Conservation (phyloP, 768 basidiomycete species). For the Nevesoporus exiguus region DNA sequence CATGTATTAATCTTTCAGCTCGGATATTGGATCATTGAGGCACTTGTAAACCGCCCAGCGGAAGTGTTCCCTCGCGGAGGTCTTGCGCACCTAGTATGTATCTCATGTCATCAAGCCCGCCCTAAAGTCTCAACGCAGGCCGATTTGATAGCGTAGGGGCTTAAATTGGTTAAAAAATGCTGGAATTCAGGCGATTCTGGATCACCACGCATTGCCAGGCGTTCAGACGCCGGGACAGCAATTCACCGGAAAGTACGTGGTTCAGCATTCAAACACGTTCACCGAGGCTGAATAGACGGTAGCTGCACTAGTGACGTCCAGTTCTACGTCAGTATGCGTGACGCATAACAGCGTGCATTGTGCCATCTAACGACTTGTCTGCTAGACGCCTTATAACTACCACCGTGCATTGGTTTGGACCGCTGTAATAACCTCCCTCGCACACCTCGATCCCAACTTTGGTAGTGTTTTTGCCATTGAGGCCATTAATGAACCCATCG, state of each 20-base stretch:
- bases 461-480: constrained; percentile 64
- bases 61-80: constrained; percentile 74
- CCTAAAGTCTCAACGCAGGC: neutral
- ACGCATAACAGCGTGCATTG: neutral
- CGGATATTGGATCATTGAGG: constrained; percentile 81
- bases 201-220: constrained; percentile 71
- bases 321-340: constrained; percentile 59
- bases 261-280: neutral
- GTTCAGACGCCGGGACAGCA: constrained; percentile 56
- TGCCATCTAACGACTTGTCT: constrained; percentile 2
- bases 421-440: constrained; percentile 69
- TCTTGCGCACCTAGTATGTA: constrained; percentile 55
- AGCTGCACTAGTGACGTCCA: constrained; percentile 67
- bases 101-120: neutral
- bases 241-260: constrained; percentile 64
- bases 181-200: constrained; percentile 63
- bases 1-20: constrained; percentile 42
- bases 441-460: constrained; percentile 69
- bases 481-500: constrained; percentile 76
- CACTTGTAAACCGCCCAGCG: constrained; percentile 54
- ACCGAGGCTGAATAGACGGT: constrained; percentile 2
- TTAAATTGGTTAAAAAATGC: constrained; percentile 56
- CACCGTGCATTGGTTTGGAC: constrained; percentile 80
- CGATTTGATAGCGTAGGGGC: constrained; percentile 51
- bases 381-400: constrained; percentile 63